Percentiles rank a stretch among this genome's conserved stretches.
phyloP scores from a whole-genome alignment of 768 basidiomycete species.

The Kwoniella mangroviensis region DNA sequence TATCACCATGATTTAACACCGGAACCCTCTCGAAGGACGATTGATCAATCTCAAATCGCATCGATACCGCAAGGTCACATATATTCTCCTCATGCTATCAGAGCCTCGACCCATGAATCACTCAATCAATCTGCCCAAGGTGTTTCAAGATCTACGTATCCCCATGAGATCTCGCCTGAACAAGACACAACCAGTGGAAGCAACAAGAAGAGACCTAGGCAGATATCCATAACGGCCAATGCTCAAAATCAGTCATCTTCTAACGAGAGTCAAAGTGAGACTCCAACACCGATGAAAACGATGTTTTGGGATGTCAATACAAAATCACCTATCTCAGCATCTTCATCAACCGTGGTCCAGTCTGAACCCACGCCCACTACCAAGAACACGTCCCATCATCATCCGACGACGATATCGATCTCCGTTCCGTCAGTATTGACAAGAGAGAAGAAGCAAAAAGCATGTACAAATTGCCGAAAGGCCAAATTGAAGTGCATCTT shows the following conservation, averaged over 20 bases:
- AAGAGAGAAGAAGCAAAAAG: constrained; percentile 50
- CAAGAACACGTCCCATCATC: neutral
- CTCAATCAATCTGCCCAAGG: neutral
- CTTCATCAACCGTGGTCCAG: neutral
- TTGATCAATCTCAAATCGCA: neutral
- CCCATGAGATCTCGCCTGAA: neutral
- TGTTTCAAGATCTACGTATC: neutral
- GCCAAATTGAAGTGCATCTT: constrained; percentile 49
- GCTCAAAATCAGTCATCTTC: neutral
- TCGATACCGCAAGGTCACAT: neutral
- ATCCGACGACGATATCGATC: neutral
- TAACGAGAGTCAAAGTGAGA: neutral
- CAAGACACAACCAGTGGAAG: neutral
- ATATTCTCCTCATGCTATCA: neutral
- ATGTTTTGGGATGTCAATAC: neutral
- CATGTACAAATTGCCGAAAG: constrained; percentile 45
- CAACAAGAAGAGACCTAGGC: neutral
- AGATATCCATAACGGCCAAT: neutral
- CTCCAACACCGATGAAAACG: neutral
- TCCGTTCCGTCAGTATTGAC: constrained; percentile 32
- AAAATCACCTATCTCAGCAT: neutral
- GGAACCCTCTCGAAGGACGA: neutral
- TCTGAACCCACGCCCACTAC: neutral
- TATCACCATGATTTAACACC: neutral
- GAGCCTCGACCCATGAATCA: neutral